These are phyloP conservation scores for Coix lacrymajobi DNA, from an alignment of 176 grass and related monocot species.

Conservation along the genomic window DNA sequence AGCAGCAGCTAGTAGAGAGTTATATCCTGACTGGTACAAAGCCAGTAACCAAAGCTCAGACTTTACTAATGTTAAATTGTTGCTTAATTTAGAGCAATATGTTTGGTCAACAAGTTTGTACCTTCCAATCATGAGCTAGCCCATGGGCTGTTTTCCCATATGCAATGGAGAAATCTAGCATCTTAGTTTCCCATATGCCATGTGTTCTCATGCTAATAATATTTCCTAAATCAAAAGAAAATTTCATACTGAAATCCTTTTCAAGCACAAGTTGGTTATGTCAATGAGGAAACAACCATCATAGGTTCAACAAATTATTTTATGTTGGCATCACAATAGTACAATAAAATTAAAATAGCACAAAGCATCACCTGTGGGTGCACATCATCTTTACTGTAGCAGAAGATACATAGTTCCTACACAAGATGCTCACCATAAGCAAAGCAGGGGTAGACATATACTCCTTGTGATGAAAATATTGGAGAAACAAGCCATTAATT, in stretches of 20 bases:
- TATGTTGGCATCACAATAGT: background rate
- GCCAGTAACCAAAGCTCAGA: too few species aligned
- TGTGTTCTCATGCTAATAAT: constrained; percentile 74
- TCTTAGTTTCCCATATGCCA: constrained; percentile 58
- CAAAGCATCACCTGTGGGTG: too few species aligned
- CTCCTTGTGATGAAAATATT: too few species aligned
- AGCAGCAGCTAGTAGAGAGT: too few species aligned
- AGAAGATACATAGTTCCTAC: too few species aligned
- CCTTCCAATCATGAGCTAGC: constrained; percentile 97
- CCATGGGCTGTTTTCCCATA: constrained; percentile 89
- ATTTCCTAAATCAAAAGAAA: constrained; percentile 57
- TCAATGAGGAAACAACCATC: too few species aligned
- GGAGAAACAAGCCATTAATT: too few species aligned
- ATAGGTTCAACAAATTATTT: constrained; percentile 52
- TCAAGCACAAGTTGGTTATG: constrained; percentile 90
- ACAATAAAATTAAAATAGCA: too few species aligned
- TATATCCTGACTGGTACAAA: too few species aligned
- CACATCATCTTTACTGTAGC: too few species aligned
- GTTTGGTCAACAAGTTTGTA: constrained; percentile 16
- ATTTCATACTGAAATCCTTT: constrained; percentile 92
- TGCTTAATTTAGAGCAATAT: constrained; percentile 24
- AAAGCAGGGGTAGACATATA: too few species aligned
- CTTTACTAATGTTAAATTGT: background rate
- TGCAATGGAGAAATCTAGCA: constrained; percentile 97
- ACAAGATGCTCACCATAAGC: too few species aligned